Evolutionary conservation across 2,329 filamentous ascomycete species (phyloP), one percentile per base, ranked within the genome.

Genomic region (Alternaria dauci): DNA sequence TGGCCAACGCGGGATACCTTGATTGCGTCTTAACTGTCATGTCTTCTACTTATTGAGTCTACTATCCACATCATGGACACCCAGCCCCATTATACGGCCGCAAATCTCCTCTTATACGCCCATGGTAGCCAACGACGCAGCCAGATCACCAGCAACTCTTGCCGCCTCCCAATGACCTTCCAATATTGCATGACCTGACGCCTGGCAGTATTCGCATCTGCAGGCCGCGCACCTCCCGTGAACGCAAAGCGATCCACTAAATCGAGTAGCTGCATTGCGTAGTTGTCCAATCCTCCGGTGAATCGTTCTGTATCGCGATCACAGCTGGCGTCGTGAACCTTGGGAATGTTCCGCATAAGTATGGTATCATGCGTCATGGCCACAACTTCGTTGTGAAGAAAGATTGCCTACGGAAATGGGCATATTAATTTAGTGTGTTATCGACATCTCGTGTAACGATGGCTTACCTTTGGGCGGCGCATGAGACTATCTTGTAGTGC

Each of bases 31-130:
- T 8, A 5, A 14, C 8, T 38, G 32, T 8, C 12, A 26, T 16
- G 1, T 12, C 1, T 8, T 5, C 14, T 0, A 5, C 4, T 5
- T 2, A 2, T 9, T 1, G 9, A 28, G 1, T 4, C 4, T 11
- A 9, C 6, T 0, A 14, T 1, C 9, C 2, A 2, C 38, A 2
- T 26, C 23, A 1, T 14, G n/a, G 14, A 1, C 2, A 16, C 16
- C 34, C 3, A 41, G 36, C 1, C 23, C n/a, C 6, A 14, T 8
- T 1, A 5, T 25, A 8, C 18, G 3, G 16, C 6, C 20, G 2
- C 3, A 3, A 4, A 2, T 1, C 51, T n/a, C n/a, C 8, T 9
- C 3, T 16, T 11, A 43, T 2, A 34, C 30, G 28, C 14, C 26
- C 51, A 53, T 32, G 9, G 26, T 38, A 42, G 18, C 28, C 18